These are phyloP conservation scores for Hirschioporus abietinus DNA, from an alignment of 768 basidiomycete genomes.

Conservation along the genomic window DNA sequence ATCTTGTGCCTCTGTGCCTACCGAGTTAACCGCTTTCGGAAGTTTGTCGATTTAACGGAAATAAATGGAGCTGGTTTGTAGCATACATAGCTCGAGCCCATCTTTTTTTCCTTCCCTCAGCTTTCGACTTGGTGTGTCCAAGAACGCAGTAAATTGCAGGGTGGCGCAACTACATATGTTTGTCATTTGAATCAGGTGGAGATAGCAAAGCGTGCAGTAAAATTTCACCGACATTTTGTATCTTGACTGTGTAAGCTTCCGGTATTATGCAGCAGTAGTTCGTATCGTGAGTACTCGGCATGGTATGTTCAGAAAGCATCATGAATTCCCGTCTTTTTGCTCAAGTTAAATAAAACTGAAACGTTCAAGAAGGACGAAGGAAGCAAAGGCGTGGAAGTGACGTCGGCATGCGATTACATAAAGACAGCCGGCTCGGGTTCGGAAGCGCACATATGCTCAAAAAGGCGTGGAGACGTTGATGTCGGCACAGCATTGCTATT, in stretches of 20 bases:
- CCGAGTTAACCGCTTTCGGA: neutral
- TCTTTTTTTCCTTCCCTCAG: neutral
- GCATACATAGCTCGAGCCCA: neutral
- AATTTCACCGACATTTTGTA: too few species aligned
- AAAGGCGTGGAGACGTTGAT: neutral
- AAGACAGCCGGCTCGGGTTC: neutral
- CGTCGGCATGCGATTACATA: neutral
- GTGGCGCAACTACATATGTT: too few species aligned
- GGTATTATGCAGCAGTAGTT: too few species aligned
- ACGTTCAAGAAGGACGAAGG: neutral
- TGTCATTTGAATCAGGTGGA: too few species aligned
- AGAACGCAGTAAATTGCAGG: too few species aligned
- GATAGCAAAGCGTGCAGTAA: too few species aligned
- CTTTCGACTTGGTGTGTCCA: too few species aligned
- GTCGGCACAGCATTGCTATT: neutral
- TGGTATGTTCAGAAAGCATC: too few species aligned
- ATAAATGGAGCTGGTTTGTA: neutral
- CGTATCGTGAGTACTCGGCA: too few species aligned
- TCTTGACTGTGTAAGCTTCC: too few species aligned
- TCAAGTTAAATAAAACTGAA: neutral
- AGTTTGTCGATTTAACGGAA: neutral
- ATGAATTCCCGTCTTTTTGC: too few species aligned
- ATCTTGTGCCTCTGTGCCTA: neutral
- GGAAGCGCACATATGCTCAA: neutral
- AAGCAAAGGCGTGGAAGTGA: neutral